Base-by-base conservation (phyloP, 176 grass and related monocot genomes). In the Paspalum vaginatum region DNA sequence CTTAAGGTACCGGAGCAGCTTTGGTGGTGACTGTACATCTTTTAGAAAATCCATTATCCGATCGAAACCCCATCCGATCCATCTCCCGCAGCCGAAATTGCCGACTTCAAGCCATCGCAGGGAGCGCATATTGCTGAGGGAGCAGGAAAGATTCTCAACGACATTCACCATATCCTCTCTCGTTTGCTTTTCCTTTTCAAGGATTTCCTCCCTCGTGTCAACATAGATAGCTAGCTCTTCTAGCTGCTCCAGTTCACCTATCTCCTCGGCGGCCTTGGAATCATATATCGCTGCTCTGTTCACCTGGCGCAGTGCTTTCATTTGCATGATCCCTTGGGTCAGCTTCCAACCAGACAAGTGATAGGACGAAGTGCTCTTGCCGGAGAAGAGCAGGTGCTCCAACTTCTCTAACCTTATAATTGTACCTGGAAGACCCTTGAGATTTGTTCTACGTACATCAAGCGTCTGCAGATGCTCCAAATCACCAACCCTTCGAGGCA, bases 401-500 rank as follows among this genome's bases (percentile, higher is more conserved):
- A 78, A 18, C 4, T 64, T 78, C 10, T 52, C 46, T 7, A 77
- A 25, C 5, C 50, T 37, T 2, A 9, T 54, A 9, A 53, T 4
- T 1, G 48, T 12, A 2, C 56, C 7, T 0, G 77, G 46, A 15
- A 68, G n/a, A 0, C 1, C 2, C 0, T 7, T 0, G 7, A 79
- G 61, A 38, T 0, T 12, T 0, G 51, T 79, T 14, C 8, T 0
- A 0, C 4, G 1, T 20, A 55, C 6, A 43, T 80, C 63, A 5
- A 80, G 32, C 0, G 50, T 70, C 12, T 70, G 79, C 24, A 81
- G 8, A 58, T 81, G 79, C 10, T 48, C 53, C 11, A 81, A 39
- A 1, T 57, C 4, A 0, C 50, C 16, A 0, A 83, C 1, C 4
- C 55, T 0, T 0, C 9, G 8, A 5, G 81, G 61, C 22, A 83